These are phyloP conservation scores for Solanum sitiens DNA, from an alignment of 257 asterid species.

Conservation along the genomic window DNA sequence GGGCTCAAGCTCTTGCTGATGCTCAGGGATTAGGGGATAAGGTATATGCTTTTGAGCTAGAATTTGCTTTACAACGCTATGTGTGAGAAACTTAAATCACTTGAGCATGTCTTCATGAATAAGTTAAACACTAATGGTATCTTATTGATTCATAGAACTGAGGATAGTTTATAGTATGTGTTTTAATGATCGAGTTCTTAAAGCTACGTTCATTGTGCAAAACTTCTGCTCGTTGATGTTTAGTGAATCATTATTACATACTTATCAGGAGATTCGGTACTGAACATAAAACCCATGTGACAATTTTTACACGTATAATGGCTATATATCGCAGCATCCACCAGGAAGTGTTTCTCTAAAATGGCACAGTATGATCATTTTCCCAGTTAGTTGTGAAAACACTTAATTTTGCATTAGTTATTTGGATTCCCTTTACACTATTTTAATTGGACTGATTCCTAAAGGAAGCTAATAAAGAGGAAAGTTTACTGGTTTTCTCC, in stretches of 20 bases:
- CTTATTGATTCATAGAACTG: background rate
- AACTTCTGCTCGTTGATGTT: background rate
- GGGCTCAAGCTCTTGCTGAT: constrained; percentile 80
- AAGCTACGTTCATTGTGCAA: background rate
- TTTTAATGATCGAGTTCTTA: background rate
- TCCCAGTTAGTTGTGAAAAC: background rate
- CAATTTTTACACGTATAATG: background rate
- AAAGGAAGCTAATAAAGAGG: background rate
- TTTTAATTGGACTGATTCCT: background rate
- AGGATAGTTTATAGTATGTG: background rate
- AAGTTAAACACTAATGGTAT: background rate
- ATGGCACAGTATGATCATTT: background rate
- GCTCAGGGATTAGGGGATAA: constrained; percentile 61
- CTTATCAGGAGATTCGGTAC: background rate
- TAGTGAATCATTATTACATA: background rate
- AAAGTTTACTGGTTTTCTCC: background rate
- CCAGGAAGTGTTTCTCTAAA: background rate
- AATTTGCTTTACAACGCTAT: background rate
- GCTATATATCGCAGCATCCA: background rate
- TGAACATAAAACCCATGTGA: background rate
- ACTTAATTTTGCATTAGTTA: background rate
- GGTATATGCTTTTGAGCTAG: constrained; percentile 17
- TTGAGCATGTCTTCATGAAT: background rate
- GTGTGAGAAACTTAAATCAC: background rate
- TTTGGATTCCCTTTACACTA: background rate